A percentile compares a stretch with the other conserved stretches of the same genome.
These are phyloP conservation scores for Cladorrhinum sp. DNA, from an alignment of 2,329 filamentous ascomycete species.

Conservation along the genomic window DNA sequence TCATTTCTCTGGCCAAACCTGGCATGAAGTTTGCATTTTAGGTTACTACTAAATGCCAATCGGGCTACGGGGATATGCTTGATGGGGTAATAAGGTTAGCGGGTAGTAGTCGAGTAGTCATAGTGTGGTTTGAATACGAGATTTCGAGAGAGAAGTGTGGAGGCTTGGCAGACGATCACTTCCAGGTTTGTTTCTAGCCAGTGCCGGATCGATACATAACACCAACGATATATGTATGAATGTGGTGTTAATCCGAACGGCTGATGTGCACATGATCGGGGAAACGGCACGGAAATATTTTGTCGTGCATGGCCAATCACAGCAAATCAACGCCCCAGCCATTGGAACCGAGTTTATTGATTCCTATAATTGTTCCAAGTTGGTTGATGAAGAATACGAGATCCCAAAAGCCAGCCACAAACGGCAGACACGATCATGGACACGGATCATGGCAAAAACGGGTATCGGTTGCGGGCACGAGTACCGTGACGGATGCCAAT, in stretches of 20 bases:
- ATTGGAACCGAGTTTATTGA: not conserved
- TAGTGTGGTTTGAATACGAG: not conserved
- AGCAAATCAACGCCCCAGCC: not conserved
- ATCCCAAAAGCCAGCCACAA: not conserved
- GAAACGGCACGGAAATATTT: not conserved
- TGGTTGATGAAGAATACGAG: not conserved
- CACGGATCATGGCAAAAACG: too few relatives aligned
- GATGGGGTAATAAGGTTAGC: not conserved
- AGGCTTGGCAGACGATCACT: not conserved
- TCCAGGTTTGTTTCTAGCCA: not conserved
- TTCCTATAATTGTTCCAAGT: not conserved
- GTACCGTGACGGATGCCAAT: not conserved
- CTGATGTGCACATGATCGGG: not conserved
- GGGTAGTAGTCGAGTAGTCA: not conserved
- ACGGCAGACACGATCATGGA: not conserved
- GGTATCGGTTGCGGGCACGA: not conserved
- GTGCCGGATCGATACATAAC: not conserved
- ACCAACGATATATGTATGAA: not conserved
- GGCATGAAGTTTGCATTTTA: conserved; percentile 29
- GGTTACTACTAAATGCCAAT: not conserved
- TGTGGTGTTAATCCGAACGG: not conserved
- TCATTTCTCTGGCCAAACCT: conserved; percentile 31
- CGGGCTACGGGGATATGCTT: not conserved
- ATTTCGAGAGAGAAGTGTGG: not conserved
- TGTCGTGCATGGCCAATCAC: not conserved